These are phyloP conservation scores for Hypoxylon sp. DNA, from an alignment of 2,329 filamentous ascomycete genomes.

Conservation along the genomic window DNA sequence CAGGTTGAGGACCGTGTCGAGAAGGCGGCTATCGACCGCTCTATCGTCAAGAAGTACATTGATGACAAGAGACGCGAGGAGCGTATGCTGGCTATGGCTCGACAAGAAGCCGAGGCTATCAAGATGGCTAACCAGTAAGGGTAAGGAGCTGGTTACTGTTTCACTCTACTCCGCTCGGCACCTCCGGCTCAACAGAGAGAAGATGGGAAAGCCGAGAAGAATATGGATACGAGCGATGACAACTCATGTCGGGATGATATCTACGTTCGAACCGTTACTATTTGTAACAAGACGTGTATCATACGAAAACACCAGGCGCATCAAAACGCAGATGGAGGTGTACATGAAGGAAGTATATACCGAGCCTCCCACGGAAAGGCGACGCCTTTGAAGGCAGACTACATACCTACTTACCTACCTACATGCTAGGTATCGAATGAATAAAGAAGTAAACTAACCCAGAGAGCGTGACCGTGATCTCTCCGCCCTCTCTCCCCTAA, in stretches of 20 bases:
- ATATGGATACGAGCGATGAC: slow-evolving; percentile 1
- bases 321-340: slow-evolving; percentile 12
- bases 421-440: slow-evolving; percentile 13
- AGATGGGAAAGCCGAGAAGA: too few relatives aligned
- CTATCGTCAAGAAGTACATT: slow-evolving; percentile 60
- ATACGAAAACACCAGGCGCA: slow-evolving; percentile 21
- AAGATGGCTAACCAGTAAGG: slow-evolving; percentile 47
- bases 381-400: neutral
- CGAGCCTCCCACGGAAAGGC: slow-evolving; percentile 1
- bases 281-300: slow-evolving; percentile 32
- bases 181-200: too few relatives aligned
- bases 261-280: slow-evolving; percentile 9
- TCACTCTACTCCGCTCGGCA: too few relatives aligned
- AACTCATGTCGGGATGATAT: neutral
- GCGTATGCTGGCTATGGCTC: slow-evolving; percentile 64
- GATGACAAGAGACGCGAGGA: slow-evolving; percentile 69
- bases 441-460: slow-evolving; percentile 13
- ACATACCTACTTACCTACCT: slow-evolving; percentile 2
- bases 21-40: slow-evolving; percentile 63
- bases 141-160: too few relatives aligned
- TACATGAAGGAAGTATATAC: slow-evolving; percentile 35
- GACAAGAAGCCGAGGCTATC: slow-evolving; percentile 58
- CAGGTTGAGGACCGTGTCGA: slow-evolving; percentile 64
- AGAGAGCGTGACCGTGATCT: too few relatives aligned
- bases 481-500: neutral